Evolutionary conservation across 164 flowering plant species (phyloP), one percentile per base, ranked within the genome.

Genomic region (Magnolia officinalis): DNA sequence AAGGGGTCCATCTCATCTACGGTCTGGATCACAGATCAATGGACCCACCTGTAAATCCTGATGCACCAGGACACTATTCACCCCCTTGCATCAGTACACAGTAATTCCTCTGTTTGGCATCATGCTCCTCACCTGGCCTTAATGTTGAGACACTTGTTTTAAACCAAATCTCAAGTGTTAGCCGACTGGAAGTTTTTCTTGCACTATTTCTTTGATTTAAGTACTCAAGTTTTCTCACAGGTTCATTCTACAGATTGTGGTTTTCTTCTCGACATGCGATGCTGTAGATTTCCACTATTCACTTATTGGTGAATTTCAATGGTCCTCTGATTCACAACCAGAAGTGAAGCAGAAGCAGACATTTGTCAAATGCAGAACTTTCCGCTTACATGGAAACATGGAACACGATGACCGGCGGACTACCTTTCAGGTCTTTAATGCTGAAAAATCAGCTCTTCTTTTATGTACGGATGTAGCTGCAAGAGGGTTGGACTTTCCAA

Each of bases 391-490:
- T 88, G 99, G 99, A 63, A 91, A 83, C 81, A 94, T 96, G 97
- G 83, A 91, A 83, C 95, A 90, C 19, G 97, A 89, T 70, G 94
- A 87, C 77, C 85, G 98, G 18, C 87, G 89, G 83, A 83, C 80
- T 37, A 80, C 94, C 59, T 91, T 90, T 86, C 89, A 88, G 74
- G 81, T 88, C 55, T 92, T 96, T 61, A 90, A 90, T 76, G 78
- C 88, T 26, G 97, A 91, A 73, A 91, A 90, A 72, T 84, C 82
- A 29, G 93, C 97, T 26, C 90, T 96, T 63, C 91, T 96, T 1
- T 82, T 96, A 79, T 90, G 93, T 78, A 94, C 97, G 8, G 99
- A 96, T 90, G 90, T 96, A 81, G 85, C 94, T 84, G 97, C 99
- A 68, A 90, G 99, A 81, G 99, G 98, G 68, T 81, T 94, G 76